phyloP scores from a whole-genome alignment of 1,139 yeast genomes.

The Kodamaea sp. region DNA sequence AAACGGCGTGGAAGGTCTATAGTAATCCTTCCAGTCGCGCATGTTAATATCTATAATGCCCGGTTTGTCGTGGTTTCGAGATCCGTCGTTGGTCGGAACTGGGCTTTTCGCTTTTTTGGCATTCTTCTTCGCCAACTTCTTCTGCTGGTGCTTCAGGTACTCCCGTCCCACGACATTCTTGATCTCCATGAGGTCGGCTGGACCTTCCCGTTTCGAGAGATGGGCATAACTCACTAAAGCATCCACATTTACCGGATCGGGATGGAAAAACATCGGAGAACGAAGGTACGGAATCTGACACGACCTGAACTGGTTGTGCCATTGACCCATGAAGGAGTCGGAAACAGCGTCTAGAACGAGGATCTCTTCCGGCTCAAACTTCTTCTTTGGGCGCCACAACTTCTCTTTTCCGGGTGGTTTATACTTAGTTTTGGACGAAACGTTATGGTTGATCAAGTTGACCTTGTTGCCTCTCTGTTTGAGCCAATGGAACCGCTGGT shows the following conservation, averaged over 20 bases:
- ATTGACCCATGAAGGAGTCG: constrained; percentile 39
- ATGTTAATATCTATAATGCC: constrained; percentile 44
- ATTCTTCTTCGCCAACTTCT: constrained; percentile 28
- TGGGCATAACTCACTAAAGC: constrained; percentile 46
- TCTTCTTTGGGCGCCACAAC: constrained; percentile 17
- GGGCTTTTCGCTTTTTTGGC: constrained; percentile 15
- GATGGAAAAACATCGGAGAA: constrained; percentile 54
- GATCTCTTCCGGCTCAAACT: constrained; percentile 26
- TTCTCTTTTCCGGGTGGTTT: constrained; percentile 15
- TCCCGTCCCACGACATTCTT: constrained; percentile 50
- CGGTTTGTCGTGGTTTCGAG: constrained; percentile 26
- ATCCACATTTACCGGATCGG: constrained; percentile 49
- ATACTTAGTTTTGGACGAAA: constrained; percentile 18
- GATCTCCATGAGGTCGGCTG: constrained; percentile 40
- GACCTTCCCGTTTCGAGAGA: constrained; percentile 27
- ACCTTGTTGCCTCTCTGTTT: constrained; percentile 31
- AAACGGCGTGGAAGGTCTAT: constrained; percentile 44
- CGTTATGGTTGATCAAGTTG: constrained; percentile 23
- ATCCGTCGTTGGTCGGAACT: constrained; percentile 14
- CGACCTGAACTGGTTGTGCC: constrained; percentile 45
- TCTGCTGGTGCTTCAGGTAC: constrained; percentile 45
- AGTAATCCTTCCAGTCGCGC: constrained; percentile 50
- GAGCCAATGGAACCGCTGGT: constrained; percentile 45
- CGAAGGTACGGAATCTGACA: constrained; percentile 48
- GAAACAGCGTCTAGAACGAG: constrained; percentile 34